These are phyloP conservation scores for Sporobolomyces pararoseus DNA, from an alignment of 768 basidiomycete species.

Conservation along the genomic window DNA sequence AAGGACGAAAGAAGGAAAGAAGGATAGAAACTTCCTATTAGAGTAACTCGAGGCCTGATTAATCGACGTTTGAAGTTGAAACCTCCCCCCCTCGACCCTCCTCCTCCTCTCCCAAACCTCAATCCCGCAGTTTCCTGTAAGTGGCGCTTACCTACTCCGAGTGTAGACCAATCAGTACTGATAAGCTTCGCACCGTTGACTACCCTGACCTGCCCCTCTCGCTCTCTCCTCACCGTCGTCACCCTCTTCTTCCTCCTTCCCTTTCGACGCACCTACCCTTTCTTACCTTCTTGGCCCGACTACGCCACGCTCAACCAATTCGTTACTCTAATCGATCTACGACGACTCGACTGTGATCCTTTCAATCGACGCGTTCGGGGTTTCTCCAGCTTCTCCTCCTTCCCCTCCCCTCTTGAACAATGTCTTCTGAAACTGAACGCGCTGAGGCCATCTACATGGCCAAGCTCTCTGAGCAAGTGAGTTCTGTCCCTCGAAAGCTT, in stretches of 20 bases:
- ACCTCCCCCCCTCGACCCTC: no score
- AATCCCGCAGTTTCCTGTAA: no score
- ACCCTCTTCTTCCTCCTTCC: not conserved
- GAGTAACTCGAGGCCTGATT: no score
- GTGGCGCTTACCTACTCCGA: no score
- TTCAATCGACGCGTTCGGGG: not conserved
- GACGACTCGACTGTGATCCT: not conserved
- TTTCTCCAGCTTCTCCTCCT: not conserved
- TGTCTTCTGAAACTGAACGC: conserved; percentile 39
- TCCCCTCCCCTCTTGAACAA: conserved; percentile 4
- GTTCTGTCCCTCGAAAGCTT: conserved; percentile 3
- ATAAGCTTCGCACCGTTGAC: no score
- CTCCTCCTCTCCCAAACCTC: no score
- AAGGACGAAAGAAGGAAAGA: no score
- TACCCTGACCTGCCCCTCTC: not conserved
- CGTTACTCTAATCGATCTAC: not conserved
- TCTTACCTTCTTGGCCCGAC: no score
- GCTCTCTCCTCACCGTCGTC: not conserved
- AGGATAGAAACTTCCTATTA: no score
- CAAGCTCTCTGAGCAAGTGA: conserved; percentile 82
- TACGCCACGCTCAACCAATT: no score
- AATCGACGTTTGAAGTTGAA: no score
- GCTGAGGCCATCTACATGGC: conserved; percentile 78
- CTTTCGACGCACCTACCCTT: not conserved
- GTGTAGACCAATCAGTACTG: no score